Evolutionary conservation across 2,329 filamentous ascomycete species (phyloP), one percentile per base, ranked within the genome.

Genomic region (Alternaria postmessia): DNA sequence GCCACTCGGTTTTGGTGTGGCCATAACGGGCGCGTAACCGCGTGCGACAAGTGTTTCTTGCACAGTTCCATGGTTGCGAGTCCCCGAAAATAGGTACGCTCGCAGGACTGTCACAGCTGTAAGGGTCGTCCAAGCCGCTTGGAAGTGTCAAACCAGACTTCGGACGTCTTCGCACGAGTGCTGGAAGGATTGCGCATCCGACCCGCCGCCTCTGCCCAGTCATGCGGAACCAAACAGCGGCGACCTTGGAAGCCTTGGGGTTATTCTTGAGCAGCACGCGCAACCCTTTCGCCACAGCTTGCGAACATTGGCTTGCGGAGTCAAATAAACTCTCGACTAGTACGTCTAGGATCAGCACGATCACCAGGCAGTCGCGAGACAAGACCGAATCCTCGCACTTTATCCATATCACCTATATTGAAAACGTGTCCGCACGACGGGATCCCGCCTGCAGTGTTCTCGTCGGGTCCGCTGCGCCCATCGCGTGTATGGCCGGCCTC

Each of bases 251-350:
- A 51, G 44, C 43, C 55, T 42, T 60, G 61, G 57, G 38, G 20
- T 24, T 58, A 51, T 51, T 54, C 36, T 59, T 47, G 49, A 59
- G 43, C 54, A 65, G 65, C 65, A 72, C 62, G 65, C 69, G 69
- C 68, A 72, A 71, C 62, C 55, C 63, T 62, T 67, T 71, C 53
- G 68, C 69, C 68, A 70, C 66, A 52, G 51, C 42, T 64, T 44
- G 38, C 44, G n/a, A 54, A 51, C 18, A 43, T 56, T 46, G 59
- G 57, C 47, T 22, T 51, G 39, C 49, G 20, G 30, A 28, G 46
- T 51, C 60, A 60, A 66, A 69, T 67, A 62, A 66, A 61, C 56
- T 59, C 59, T n/a, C 55, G 30, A 46, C 42, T 41, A 52, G 43
- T 36, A 41, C 54, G 64, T 49, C 60, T 57, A 48, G 34, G 64